Evolutionary conservation across 345 rosid genomes (phyloP).

Genomic region (Orychophragmus violaceus): DNA sequence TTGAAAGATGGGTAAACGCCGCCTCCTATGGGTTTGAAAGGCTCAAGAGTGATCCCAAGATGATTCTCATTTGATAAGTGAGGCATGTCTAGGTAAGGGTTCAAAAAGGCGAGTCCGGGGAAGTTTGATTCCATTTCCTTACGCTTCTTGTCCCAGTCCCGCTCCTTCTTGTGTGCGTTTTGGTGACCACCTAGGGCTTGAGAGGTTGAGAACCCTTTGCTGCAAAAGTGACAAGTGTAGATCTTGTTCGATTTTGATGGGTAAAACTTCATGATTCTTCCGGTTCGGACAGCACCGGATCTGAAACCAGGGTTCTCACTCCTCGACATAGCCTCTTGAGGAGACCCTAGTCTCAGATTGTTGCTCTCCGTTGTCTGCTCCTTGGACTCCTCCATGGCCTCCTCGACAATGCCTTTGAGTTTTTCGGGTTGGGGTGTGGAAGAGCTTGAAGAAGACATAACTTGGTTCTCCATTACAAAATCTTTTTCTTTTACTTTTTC

Average conservation of each 20-base stretch:
- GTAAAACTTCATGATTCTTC: slow-evolving; percentile 22
- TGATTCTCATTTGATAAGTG: slow-evolving; percentile 29
- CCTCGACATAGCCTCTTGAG: slow-evolving; percentile 7
- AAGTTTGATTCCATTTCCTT: slow-evolving; percentile 17
- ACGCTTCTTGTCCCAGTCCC: slow-evolving; percentile 38
- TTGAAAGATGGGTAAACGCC: neutral
- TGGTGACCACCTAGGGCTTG: slow-evolving; percentile 98
- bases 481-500: neutral
- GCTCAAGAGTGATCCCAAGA: slow-evolving; percentile 29
- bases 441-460: slow-evolving; percentile 21
- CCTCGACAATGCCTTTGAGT: too few relatives aligned
- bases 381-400: neutral
- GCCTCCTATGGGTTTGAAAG: neutral
- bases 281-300: slow-evolving; percentile 11
- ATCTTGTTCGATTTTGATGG: slow-evolving; percentile 18
- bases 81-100: slow-evolving; percentile 21
- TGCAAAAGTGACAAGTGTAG: slow-evolving; percentile 20
- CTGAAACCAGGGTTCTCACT: neutral
- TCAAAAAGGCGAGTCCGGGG: neutral
- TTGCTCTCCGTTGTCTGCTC: neutral
- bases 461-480: slow-evolving; percentile 13
- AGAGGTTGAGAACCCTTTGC: slow-evolving; percentile 51
- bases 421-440: slow-evolving; percentile 4
- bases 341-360: neutral
- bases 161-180: slow-evolving; percentile 86